phyloP scores from a whole-genome alignment of 768 basidiomycete genomes.

The Infundibulicybe gibba region DNA sequence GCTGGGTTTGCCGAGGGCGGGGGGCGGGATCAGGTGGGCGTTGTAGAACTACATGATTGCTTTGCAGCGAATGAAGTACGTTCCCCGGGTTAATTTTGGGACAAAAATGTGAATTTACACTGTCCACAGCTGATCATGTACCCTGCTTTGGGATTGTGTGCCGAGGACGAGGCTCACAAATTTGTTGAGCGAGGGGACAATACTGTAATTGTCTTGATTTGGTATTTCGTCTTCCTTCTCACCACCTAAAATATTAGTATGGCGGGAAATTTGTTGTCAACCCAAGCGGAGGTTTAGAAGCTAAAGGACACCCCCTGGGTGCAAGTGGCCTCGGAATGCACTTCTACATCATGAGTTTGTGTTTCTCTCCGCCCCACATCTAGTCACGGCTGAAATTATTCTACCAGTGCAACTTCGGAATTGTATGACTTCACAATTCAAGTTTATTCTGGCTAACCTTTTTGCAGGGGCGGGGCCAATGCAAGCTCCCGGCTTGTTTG shows the following conservation, averaged over 20 bases:
- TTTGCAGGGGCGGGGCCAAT: slow-evolving; percentile 75
- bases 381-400: neutral
- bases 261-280: slow-evolving; percentile 85
- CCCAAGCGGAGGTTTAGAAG: slow-evolving; percentile 81
- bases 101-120: neutral
- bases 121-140: slow-evolving; percentile 68
- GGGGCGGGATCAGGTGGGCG: slow-evolving; percentile 74
- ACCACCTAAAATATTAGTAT: slow-evolving; percentile 39
- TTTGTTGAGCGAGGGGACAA: slow-evolving; percentile 76
- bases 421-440: slow-evolving; percentile 34
- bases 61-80: slow-evolving; percentile 78
- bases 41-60: slow-evolving; percentile 85
- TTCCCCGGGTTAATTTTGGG: neutral
- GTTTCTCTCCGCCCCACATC: neutral
- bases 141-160: slow-evolving; percentile 73
- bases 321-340: slow-evolving; percentile 86
- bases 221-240: neutral
- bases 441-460: neutral
- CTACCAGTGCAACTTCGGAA: slow-evolving; percentile 67
- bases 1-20: slow-evolving; percentile 65
- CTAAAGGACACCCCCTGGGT: slow-evolving; percentile 86
- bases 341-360: slow-evolving; percentile 77
- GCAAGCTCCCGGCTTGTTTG: slow-evolving; percentile 73
- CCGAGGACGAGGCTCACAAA: slow-evolving; percentile 62
- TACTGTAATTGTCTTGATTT: slow-evolving; percentile 54